Conservation (phyloP, 2,329 filamentous ascomycete genomes). For the Penicillium capsulatum region DNA sequence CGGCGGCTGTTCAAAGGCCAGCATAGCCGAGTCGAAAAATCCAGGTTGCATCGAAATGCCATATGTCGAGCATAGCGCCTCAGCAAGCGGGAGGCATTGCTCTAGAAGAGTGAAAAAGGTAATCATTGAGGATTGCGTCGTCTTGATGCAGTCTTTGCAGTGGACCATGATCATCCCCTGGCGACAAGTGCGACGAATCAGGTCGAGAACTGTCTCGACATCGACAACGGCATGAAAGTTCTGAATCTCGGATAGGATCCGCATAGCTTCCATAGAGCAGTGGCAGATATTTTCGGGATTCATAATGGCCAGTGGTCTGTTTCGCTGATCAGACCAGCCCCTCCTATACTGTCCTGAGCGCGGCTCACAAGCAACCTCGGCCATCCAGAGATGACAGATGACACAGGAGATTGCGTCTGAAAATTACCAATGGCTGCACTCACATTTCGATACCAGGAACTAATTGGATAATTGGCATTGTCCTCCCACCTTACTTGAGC, state of each 20-base stretch:
- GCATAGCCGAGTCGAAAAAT: conserved; percentile 21
- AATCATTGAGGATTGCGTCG: conserved; percentile 23
- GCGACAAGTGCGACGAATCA: conserved; percentile 21
- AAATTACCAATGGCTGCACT: not conserved
- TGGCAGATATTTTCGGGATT: conserved; percentile 13
- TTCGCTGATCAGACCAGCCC: no score
- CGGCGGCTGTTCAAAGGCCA: conserved; percentile 21
- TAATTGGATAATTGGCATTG: no score
- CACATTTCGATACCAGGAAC: no score
- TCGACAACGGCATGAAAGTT: conserved; percentile 27
- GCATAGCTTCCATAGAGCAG: conserved; percentile 23
- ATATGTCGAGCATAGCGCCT: conserved; percentile 27
- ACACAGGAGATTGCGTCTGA: not conserved
- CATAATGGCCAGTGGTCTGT: not conserved
- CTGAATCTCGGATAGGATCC: conserved; percentile 23
- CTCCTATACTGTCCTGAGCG: no score
- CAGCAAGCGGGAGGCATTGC: conserved; percentile 25
- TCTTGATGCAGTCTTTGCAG: conserved; percentile 22
- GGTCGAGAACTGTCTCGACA: conserved; percentile 22
- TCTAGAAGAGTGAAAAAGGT: conserved; percentile 42
- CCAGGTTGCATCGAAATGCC: conserved; percentile 19
- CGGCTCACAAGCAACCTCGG: no score
- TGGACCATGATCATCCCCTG: conserved; percentile 22
- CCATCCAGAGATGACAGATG: no score
- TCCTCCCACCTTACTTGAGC: no score